These are phyloP conservation scores for Ophiostoma tasmaniense DNA, from an alignment of 2,329 filamentous ascomycete genomes.

Conservation along the genomic window DNA sequence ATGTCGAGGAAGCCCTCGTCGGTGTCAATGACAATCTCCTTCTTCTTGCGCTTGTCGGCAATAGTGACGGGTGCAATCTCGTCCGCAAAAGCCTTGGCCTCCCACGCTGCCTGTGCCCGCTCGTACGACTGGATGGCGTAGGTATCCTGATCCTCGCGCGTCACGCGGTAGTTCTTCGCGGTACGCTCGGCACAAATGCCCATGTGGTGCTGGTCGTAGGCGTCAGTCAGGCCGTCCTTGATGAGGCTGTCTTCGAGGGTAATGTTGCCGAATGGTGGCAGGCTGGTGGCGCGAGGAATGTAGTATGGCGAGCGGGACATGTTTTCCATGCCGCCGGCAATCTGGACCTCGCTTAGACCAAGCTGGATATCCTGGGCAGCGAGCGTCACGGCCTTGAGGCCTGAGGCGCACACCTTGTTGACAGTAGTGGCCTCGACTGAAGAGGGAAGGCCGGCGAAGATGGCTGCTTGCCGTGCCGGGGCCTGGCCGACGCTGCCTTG, in stretches of 20 bases:
- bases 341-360: conserved; percentile 75
- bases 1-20: conserved; percentile 88
- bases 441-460: conserved; percentile 78
- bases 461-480: conserved; percentile 80
- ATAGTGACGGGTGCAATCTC: conserved; percentile 87
- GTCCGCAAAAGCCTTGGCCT: conserved; percentile 70
- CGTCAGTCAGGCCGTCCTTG: conserved; percentile 91
- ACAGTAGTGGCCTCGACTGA: conserved; percentile 81
- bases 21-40: conserved; percentile 65
- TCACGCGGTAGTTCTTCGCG: conserved; percentile 75
- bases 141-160: conserved; percentile 78
- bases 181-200: conserved; percentile 93
- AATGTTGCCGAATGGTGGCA: conserved; percentile 79
- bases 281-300: conserved; percentile 67
- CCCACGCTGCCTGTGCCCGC: conserved; percentile 85
- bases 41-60: conserved; percentile 57
- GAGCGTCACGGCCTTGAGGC: conserved; percentile 82
- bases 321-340: conserved; percentile 96
- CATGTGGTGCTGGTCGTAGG: conserved; percentile 97
- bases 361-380: conserved; percentile 94
- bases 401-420: conserved; percentile 97
- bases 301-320: conserved; percentile 95
- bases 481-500: conserved; percentile 78
- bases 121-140: conserved; percentile 87
- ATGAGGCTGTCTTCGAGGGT: conserved; percentile 86